phyloP scores from a whole-genome alignment of 1,139 yeast species.

The Lodderomyces elongisporus region DNA sequence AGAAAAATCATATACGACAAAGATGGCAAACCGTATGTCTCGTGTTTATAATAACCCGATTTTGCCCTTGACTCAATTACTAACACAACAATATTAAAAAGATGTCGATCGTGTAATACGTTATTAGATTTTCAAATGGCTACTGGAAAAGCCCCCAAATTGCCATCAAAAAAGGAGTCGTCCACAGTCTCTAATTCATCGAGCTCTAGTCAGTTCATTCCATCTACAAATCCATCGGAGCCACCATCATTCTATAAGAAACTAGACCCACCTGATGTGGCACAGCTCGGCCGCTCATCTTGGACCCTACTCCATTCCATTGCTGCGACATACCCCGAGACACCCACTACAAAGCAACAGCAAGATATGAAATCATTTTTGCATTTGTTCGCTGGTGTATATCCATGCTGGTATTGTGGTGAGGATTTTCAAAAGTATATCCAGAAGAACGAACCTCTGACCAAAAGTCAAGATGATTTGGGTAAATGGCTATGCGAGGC shows the following conservation, averaged over 20 bases:
- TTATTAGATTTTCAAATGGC: constrained; percentile 71
- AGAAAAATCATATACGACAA: constrained; percentile 72
- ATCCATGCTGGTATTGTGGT: constrained; percentile 96
- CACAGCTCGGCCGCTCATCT: constrained; percentile 72
- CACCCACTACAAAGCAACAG: constrained; percentile 59
- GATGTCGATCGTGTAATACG: constrained; percentile 82
- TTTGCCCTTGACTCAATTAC: not conserved
- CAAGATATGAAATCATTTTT: constrained; percentile 68
- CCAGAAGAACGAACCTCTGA: constrained; percentile 56
- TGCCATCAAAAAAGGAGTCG: constrained; percentile 8
- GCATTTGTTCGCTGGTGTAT: constrained; percentile 66
- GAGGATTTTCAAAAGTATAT: constrained; percentile 72
- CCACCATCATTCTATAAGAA: constrained; percentile 21
- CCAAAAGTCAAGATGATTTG: constrained; percentile 67
- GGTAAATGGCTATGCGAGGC: constrained; percentile 94
- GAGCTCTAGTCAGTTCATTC: constrained; percentile 1
- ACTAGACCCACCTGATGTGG: constrained; percentile 86
- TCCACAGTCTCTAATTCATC: constrained; percentile 11
- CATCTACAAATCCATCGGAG: constrained; percentile 1
- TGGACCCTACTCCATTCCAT: constrained; percentile 92
- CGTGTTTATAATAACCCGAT: not conserved
- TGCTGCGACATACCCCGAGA: constrained; percentile 84
- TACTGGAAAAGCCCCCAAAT: constrained; percentile 23
- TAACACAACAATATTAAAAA: constrained; percentile 13
- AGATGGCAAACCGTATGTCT: constrained; percentile 82